phyloP scores from a whole-genome alignment of 768 basidiomycete species.

The Galerina sulciceps region DNA sequence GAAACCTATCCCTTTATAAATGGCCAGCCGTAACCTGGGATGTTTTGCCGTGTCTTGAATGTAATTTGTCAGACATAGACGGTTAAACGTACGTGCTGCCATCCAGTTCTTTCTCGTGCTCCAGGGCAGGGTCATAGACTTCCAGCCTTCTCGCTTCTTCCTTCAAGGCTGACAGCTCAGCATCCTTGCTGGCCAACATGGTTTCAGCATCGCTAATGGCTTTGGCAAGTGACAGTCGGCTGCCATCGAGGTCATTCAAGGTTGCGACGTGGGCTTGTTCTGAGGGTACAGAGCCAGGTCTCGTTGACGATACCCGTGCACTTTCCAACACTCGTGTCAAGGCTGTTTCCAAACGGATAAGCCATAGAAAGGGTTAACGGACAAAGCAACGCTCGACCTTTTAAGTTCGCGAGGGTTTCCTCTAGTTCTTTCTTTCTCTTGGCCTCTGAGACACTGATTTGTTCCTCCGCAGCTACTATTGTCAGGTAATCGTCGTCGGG shows the following conservation, averaged over 20 bases:
- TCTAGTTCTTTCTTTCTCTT: constrained; percentile 70
- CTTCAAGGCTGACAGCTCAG: constrained; percentile 69
- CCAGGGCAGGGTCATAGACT: constrained; percentile 70
- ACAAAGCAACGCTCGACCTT: constrained; percentile 43
- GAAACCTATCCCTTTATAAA: constrained; percentile 77
- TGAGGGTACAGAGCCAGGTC: constrained; percentile 73
- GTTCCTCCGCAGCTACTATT: constrained; percentile 75
- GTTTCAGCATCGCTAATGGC: constrained; percentile 76
- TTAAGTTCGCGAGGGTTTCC: constrained; percentile 65
- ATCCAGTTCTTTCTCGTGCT: constrained; percentile 73
- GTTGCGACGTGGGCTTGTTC: constrained; percentile 61
- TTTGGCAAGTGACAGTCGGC: constrained; percentile 69
- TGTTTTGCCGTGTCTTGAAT: background rate
- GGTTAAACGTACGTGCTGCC: constrained; percentile 60
- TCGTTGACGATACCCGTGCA: constrained; percentile 70
- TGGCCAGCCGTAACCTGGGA: constrained; percentile 62
- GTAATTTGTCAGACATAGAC: background rate
- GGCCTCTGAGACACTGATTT: constrained; percentile 60
- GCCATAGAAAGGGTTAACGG: background rate
- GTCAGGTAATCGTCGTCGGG: constrained; percentile 81
- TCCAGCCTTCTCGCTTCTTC: constrained; percentile 66
- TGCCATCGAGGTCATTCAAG: constrained; percentile 68
- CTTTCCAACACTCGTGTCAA: constrained; percentile 68
- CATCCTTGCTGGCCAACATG: constrained; percentile 66
- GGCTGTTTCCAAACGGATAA: constrained; percentile 39